These are phyloP conservation scores for Blastomyces emzantsi DNA, from an alignment of 2,329 filamentous ascomycete species.

Conservation along the genomic window DNA sequence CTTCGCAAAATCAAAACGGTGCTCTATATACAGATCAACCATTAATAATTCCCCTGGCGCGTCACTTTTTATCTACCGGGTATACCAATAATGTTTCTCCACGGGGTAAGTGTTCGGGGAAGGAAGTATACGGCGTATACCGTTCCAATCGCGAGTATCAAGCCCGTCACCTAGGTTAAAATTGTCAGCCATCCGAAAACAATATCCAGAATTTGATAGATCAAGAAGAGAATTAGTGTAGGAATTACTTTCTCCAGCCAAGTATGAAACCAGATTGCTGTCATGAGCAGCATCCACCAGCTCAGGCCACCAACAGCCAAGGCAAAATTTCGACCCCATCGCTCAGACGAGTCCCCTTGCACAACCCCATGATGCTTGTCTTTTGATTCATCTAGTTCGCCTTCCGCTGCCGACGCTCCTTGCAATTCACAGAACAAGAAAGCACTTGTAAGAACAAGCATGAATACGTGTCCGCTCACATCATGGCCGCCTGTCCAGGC, in stretches of 20 bases:
- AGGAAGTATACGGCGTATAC: conserved; percentile 46
- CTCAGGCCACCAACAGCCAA: conserved; percentile 59
- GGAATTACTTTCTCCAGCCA: conserved; percentile 84
- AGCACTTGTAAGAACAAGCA: conserved; percentile 74
- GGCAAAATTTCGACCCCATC: conserved; percentile 42
- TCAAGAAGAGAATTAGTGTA: conserved; percentile 19
- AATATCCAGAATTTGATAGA: not conserved
- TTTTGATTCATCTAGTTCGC: conserved; percentile 41
- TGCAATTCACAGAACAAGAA: conserved; percentile 76
- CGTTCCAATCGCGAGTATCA: conserved; percentile 41
- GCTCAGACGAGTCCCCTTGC: conserved; percentile 42
- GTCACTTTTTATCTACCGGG: conserved; percentile 27
- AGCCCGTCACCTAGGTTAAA: conserved; percentile 39
- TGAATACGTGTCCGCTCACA: conserved; percentile 89
- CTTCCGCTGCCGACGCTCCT: conserved; percentile 58
- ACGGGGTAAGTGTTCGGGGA: conserved; percentile 36
- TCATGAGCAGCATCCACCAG: conserved; percentile 98
- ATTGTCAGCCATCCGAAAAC: conserved; percentile 9
- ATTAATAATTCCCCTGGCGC: not conserved
- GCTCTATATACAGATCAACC: not conserved
- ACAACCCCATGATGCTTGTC: conserved; percentile 33
- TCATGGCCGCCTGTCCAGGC: conserved; percentile 91
- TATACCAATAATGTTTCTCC: conserved; percentile 40
- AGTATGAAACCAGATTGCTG: conserved; percentile 95
- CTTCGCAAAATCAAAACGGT: conserved; percentile 3